phyloP scores from a whole-genome alignment of 495 filamentous ascomycete genomes.

The Penicillium pulvis region DNA sequence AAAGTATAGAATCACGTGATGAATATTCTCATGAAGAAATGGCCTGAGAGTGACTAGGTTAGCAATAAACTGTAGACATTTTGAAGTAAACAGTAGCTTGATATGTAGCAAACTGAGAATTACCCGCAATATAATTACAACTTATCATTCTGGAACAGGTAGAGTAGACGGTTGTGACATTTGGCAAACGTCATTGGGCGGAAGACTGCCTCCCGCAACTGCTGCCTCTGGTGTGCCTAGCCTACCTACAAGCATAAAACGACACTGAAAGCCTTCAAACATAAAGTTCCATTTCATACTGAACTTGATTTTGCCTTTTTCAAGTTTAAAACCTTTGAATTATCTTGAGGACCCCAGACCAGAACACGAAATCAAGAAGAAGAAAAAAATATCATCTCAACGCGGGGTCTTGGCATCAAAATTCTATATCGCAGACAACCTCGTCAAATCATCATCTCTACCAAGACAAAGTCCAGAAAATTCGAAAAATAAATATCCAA shows the following conservation, averaged over 20 bases:
- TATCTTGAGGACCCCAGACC: neutral
- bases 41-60: too few relatives aligned
- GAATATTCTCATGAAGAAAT: too few relatives aligned
- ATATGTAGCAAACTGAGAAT: too few relatives aligned
- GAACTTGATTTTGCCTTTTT: neutral
- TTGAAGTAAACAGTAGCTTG: too few relatives aligned
- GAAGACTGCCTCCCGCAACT: slow-evolving; percentile 23
- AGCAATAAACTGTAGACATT: too few relatives aligned
- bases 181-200: slow-evolving; percentile 31
- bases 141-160: neutral
- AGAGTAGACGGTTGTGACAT: neutral
- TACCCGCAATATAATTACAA: too few relatives aligned
- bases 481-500: slow-evolving; percentile 1
- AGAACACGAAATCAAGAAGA: neutral
- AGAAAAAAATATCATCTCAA: slow-evolving; percentile 13
- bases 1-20: too few relatives aligned
- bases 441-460: neutral
- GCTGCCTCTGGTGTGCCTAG: slow-evolving; percentile 19
- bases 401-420: slow-evolving; percentile 15
- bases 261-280: neutral
- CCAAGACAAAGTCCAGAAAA: neutral
- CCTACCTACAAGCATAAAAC: slow-evolving; percentile 15
- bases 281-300: neutral
- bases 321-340: neutral
- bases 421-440: slow-evolving; percentile 10